Percentiles rank a stretch among this genome's conserved stretches.
Conservation (phyloP, 176 grass and related monocot species). For the Ampelocalamus luodianensis region DNA sequence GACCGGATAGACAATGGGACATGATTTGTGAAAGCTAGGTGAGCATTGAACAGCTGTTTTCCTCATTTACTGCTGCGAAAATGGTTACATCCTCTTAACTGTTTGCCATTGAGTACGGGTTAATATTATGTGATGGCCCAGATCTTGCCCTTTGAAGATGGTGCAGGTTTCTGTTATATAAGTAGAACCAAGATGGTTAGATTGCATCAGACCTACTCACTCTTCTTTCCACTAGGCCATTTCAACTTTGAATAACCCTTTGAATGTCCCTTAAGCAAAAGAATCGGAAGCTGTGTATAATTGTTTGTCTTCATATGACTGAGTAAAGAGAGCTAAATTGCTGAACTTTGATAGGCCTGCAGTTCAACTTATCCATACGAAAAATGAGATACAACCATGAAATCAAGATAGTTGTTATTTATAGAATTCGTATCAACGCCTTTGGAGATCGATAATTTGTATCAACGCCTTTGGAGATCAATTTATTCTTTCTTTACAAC, state of each 20-base stretch:
- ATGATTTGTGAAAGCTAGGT: slow-evolving; percentile 51
- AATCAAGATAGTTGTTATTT: slow-evolving; percentile 2
- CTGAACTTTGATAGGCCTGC: slow-evolving; percentile 1
- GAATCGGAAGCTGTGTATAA: too few species aligned
- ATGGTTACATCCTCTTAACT: not conserved
- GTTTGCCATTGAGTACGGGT: not conserved
- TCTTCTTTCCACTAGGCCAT: not conserved
- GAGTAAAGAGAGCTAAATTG: slow-evolving; percentile 5
- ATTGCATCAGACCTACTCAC: not conserved
- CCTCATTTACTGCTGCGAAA: not conserved
- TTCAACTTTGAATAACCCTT: slow-evolving; percentile 13
- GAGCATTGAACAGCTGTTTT: not conserved
- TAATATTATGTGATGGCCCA: slow-evolving; percentile 26
- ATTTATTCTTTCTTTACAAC: slow-evolving; percentile 18
- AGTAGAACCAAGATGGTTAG: slow-evolving; percentile 24
- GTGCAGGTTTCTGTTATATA: slow-evolving; percentile 26
- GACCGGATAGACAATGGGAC: slow-evolving; percentile 56
- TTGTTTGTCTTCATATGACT: not conserved
- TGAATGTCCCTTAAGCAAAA: not conserved
- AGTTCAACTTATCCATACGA: slow-evolving; percentile 1
- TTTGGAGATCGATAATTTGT: not conserved
- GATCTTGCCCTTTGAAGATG: not conserved
- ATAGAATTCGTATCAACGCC: not conserved
- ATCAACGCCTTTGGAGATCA: slow-evolving; percentile 4
- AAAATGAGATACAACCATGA: slow-evolving; percentile 10